phyloP scores from a whole-genome alignment of 257 asterid genomes.

The Penstemon barbatus region DNA sequence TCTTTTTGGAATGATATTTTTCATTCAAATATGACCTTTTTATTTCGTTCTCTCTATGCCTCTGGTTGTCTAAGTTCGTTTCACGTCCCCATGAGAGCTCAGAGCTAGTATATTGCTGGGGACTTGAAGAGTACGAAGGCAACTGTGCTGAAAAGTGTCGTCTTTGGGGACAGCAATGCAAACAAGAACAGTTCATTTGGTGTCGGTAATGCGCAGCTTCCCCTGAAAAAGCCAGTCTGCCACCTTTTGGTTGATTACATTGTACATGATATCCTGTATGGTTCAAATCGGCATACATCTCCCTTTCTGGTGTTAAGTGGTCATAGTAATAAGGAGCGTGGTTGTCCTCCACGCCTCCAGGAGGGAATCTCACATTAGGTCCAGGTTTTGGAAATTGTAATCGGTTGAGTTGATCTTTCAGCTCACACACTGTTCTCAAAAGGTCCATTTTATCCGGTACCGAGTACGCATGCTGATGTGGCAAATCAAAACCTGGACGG shows the following conservation, averaged over 20 bases:
- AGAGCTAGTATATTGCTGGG: conserved; percentile 51
- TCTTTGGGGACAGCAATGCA: conserved; percentile 48
- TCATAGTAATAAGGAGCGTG: conserved; percentile 31
- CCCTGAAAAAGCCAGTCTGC: conserved; percentile 61
- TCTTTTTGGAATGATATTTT: conserved; percentile 40
- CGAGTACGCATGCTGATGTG: conserved; percentile 40
- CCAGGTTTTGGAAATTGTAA: conserved; percentile 39
- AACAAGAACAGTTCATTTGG: conserved; percentile 52
- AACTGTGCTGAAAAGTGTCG: conserved; percentile 54
- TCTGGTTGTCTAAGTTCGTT: conserved; percentile 39
- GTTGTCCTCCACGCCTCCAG: conserved; percentile 27
- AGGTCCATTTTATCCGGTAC: conserved; percentile 62
- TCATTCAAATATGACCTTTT: conserved; percentile 44
- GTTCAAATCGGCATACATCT: conserved; percentile 35
- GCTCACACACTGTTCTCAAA: conserved; percentile 68
- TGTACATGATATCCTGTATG: conserved; percentile 34
- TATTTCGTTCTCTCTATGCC: conserved; percentile 38
- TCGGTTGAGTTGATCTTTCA: conserved; percentile 69
- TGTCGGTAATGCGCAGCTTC: conserved; percentile 51
- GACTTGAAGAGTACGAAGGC: conserved; percentile 52
- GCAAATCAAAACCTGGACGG: conserved; percentile 38
- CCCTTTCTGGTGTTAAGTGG: conserved; percentile 38
- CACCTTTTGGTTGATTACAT: conserved; percentile 26
- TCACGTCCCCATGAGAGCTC: conserved; percentile 49
- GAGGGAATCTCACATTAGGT: conserved; percentile 30